These are phyloP conservation scores for Nidularia pulvinata DNA, from an alignment of 768 basidiomycete species.

Conservation along the genomic window DNA sequence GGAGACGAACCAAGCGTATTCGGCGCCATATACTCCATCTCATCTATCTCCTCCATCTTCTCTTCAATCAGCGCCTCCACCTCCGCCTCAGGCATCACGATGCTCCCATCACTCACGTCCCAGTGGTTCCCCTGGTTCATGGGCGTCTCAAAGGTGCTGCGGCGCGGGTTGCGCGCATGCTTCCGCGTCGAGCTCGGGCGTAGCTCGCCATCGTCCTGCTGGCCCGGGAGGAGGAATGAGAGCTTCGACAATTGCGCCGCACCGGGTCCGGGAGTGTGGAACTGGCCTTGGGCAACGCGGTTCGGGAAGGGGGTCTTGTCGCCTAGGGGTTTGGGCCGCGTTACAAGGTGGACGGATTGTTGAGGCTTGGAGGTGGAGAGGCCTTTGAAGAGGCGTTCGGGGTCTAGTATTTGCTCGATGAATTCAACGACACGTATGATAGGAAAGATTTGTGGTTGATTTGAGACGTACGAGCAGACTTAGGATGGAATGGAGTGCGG, in stretches of 20 bases:
- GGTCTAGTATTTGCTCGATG: slow-evolving; percentile 5
- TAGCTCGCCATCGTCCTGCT: slow-evolving; percentile 3
- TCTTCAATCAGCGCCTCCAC: slow-evolving; percentile 26
- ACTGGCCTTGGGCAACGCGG: slow-evolving; percentile 32
- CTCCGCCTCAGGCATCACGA: slow-evolving; percentile 24
- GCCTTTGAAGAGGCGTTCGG: slow-evolving; percentile 15
- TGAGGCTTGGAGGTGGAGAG: slow-evolving; percentile 1
- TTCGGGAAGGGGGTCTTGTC: slow-evolving; percentile 84
- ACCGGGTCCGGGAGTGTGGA: slow-evolving; percentile 31
- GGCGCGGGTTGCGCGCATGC: slow-evolving; percentile 55
- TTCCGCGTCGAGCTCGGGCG: slow-evolving; percentile 72
- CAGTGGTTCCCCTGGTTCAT: slow-evolving; percentile 65
- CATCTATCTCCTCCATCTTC: slow-evolving; percentile 32
- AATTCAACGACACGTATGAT: no score
- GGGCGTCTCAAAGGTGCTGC: slow-evolving; percentile 62
- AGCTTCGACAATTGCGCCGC: slow-evolving; percentile 30
- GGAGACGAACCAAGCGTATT: slow-evolving; percentile 37
- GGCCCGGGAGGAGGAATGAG: slow-evolving; percentile 12
- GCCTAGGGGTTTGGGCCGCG: slow-evolving; percentile 45
- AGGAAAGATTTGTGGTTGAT: no score
- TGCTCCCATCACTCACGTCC: slow-evolving; percentile 66
- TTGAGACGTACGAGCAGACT: slow-evolving; percentile 20
- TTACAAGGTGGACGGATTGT: slow-evolving; percentile 10
- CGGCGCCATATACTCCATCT: slow-evolving; percentile 54
- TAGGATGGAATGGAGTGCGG: slow-evolving; percentile 32